Evolutionary conservation across 331 rosid species (phyloP), one percentile per base, ranked within the genome.

Genomic region (Quercus phellos): DNA sequence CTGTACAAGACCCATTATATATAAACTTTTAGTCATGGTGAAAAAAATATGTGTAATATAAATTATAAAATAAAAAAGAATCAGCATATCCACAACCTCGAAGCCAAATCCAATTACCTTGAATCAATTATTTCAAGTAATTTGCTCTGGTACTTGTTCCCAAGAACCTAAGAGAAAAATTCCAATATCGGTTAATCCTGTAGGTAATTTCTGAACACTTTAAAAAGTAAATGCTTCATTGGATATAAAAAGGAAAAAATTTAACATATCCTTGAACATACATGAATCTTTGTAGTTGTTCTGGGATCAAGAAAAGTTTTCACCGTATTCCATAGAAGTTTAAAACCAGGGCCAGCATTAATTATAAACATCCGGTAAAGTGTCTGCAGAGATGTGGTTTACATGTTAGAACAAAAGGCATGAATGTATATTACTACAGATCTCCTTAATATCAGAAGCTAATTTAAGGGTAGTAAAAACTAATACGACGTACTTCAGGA

Each of bases 261-360:
- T 35, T 73, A 73, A 30, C 27, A 79, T 11, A 69, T 30, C 50
- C 24, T 79, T 21, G 75, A 75, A 81, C 96, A 43, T 88, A 90
- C 97, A 89, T 93, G 89, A 84, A 92, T 90, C 87, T 90, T 90
- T 35, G 88, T 72, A 66, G 92, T 82, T 55, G 97, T 92, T 80
- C 77, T 85, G 75, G 97, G 93, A 78, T 92, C 97, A 70, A 92
- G 85, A 86, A 92, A 92, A 30, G 93, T 72, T 84, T 83, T 92
- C 59, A 92, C 85, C 3, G 95, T 92, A 85, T 82, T 89, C 97
- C 95, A 92, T 17, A 92, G 89, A 74, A 92, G 73, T 92, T 91
- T 88, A 77, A 92, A 92, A 82, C 94, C 94, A 63, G 91, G 87
- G 60, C 96, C 94, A 84, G 97, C 97, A 61, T 93, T 93, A 74